Base-by-base conservation (phyloP, 2,329 filamentous ascomycete genomes). In the Fusarium caatingaense region DNA sequence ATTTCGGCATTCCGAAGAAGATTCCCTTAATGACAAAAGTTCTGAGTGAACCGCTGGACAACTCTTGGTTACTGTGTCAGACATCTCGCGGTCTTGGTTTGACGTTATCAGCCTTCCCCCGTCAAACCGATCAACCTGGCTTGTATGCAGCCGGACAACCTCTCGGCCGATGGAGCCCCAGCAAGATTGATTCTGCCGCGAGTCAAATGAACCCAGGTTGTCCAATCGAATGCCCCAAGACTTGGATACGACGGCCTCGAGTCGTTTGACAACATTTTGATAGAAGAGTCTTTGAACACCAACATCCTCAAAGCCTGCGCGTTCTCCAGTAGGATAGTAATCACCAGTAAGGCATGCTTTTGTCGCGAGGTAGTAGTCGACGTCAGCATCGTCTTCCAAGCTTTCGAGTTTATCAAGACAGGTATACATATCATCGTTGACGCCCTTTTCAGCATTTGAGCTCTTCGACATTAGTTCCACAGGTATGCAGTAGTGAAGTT, bases 401-500 rank as follows among this genome's bases (percentile, higher is more conserved):
- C n/a, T 6, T 25, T 13, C n/a, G 3, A 56, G 54, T 3, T 48
- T 47, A 28, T 11, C 44, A 1, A 56, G 4, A 2, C 54, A 48
- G n/a, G n/a, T 56, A 41, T 49, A 49, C 7, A 40, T 20, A 11
- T 37, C 2, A 18, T 47, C 45, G 12, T 56, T 56, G 15, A 56
- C 8, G 25, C 2, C 21, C 7, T 8, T 28, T 2, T 28, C 5
- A 28, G 5, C 11, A 27, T 3, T 3, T 1, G 25, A 4, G 1
- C 3, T 3, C 9, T 27, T 27, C 25, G 25, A 4, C 25, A 56
- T 54, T 16, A 49, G 23, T 32, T 56, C 54, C 1, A 56, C 45
- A 13, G 54, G 54, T 9, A 34, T 25, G 15, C 54, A 56, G 23
- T 56, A 56, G 34, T 56, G 42, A n/a, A 49, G 30, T 13, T 56